These are phyloP conservation scores for Botrytis cinerea DNA, from an alignment of 2,329 filamentous ascomycete species.

Conservation along the genomic window DNA sequence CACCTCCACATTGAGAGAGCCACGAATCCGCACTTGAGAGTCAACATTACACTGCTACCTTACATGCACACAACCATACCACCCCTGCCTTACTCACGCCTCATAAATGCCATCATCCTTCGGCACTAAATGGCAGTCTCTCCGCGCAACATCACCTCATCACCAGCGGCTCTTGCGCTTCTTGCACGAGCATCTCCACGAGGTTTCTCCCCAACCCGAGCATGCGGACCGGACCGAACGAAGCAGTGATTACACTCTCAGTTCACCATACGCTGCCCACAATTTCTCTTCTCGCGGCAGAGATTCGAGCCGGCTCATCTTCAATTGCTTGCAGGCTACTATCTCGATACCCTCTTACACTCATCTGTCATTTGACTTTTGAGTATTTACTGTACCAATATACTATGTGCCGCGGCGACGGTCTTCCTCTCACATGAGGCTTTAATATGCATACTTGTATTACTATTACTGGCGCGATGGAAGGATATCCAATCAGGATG, in stretches of 20 bases:
- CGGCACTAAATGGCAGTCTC: not conserved
- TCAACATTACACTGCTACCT: not conserved
- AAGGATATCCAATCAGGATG: slow-evolving; percentile 5
- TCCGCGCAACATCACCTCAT: not conserved
- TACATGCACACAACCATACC: not conserved
- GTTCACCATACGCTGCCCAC: not conserved
- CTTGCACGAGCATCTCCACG: not conserved
- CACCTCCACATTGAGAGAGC: slow-evolving; percentile 12
- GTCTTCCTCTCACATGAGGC: not conserved
- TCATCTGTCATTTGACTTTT: not conserved
- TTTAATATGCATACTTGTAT: not conserved
- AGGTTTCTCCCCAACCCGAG: not conserved
- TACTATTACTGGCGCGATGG: slow-evolving; percentile 3
- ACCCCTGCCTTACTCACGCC: not conserved
- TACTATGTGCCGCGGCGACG: slow-evolving; percentile 7
- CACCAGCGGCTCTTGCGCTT: not conserved
- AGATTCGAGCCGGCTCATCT: slow-evolving; percentile 20
- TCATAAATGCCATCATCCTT: not conserved
- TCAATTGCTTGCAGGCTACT: not conserved
- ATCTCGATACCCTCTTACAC: slow-evolving; percentile 20
- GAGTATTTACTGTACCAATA: slow-evolving; percentile 1
- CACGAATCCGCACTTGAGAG: slow-evolving; percentile 6
- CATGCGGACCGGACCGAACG: not conserved
- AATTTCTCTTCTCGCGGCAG: slow-evolving; percentile 10
- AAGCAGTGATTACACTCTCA: not conserved